Evolutionary conservation across 768 basidiomycete species (phyloP), one percentile per base, ranked within the genome.

Genomic region (Gelatoporia subvermispora): DNA sequence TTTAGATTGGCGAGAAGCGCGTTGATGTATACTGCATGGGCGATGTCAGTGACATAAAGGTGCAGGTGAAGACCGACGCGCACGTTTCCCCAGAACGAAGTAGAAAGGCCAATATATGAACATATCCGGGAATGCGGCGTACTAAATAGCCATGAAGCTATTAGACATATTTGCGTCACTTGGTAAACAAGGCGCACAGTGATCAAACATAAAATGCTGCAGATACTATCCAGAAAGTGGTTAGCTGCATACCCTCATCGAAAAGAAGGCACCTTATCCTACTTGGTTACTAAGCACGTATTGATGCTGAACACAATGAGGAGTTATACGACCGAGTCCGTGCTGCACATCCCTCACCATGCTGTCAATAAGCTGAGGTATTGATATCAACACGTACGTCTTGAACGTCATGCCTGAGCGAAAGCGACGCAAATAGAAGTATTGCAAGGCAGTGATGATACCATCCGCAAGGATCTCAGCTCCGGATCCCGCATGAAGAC

Each of bases 1-100:
- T 58, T 58, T 24, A 58, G 49, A 8, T 53, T 58, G 10, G 56
- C 50, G 35, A 58, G 56, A 8, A 58, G 42, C 28, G 53, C 52
- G 51, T 58, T 58, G 16, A 51, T 49, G 44, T 58, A 58, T 13
- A 58, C 56, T 58, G 43, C 28, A n/a, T n/a, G n/a, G n/a, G n/a
- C n/a, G n/a, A n/a, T n/a, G n/a, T n/a, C n/a, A n/a, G n/a, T n/a
- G n/a, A n/a, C n/a, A n/a, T n/a, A n/a, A n/a, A n/a, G 5, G 28
- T 31, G 13, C 28, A 5, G 13, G 15, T 20, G 37, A 38, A 16
- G 25, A n/a, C 13, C 13, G 13, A 21, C 13, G 47, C 56, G 17
- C 20, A 57, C 56, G 45, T 31, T 57, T 57, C 45, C 56, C 54
- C 18, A 52, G 48, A 9, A 51, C 41, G 43, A 57, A 57, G 50